Evolutionary conservation across 2,329 filamentous ascomycete species (phyloP), one percentile per base, ranked within the genome.

Genomic region (Stromatinia cepivora): DNA sequence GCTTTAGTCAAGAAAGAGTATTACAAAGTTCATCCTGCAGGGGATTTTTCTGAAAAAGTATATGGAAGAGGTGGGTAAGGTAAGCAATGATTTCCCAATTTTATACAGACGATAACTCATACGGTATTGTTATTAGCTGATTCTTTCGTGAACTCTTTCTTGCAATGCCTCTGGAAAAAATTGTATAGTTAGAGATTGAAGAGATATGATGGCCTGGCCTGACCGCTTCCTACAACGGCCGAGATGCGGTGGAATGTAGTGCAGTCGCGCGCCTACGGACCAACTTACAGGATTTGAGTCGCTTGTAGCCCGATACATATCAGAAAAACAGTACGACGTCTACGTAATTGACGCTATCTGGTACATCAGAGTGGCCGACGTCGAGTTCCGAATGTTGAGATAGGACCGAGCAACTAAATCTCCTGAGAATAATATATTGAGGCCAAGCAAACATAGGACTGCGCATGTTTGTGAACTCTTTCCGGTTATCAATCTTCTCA

Each of bases 221-320:
- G 7, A 3, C 13, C 13, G 22, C 34, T 58, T 36, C 53, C 34
- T 58, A 25, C 34, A 36, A 17, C 8, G 22, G 34, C 10, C 53
- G 53, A 22, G 22, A 25, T 4, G 34, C 15, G 1, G 31, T 39
- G 9, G 11, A 9, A 17, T 53, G 9, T 1, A 56, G 20, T 6
- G 34, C 25, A 58, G 34, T 58, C 56, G 56, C 56, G 56, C 56
- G 56, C 56, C 34, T 58, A 39, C 36, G 22, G 22, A 42, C 13
- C 34, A 58, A 58, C 34, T 58, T 25, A 5, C 9, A 42, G 8
- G 36, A 17, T 4, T 22, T 13, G 5, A 31, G 54, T 57, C 31
- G 6, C 31, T 36, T 57, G 11, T n/a, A 54, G 52, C 4, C 25
- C 25, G 28, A 11, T 8, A 11, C 1, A 2, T 31, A 9, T 10